Conservation (phyloP, 306 rosid species). For the Neltuma alba region DNA sequence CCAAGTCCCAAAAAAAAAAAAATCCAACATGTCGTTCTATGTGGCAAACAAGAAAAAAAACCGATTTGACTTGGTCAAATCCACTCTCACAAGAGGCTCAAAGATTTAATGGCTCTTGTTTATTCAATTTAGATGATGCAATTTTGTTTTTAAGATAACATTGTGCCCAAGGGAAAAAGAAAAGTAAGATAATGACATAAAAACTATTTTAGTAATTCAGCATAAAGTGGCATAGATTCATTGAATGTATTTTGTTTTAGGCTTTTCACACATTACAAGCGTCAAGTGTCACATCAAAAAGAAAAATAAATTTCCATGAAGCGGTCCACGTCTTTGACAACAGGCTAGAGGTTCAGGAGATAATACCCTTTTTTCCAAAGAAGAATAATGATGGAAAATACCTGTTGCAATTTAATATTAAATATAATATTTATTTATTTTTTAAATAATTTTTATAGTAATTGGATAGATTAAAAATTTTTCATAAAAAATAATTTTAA, state of each 20-base stretch:
- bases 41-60: background rate
- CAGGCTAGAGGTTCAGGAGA: background rate
- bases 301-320: background rate
- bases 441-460: no score
- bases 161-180: no score
- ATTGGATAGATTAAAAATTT: no score
- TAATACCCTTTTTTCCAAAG: background rate
- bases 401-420: no score
- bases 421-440: no score
- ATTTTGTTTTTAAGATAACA: no score
- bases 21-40: background rate
- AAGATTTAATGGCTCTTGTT: background rate
- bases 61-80: background rate
- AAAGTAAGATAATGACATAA: conserved; percentile 6
- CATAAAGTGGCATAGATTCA: background rate
- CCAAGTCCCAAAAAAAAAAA: background rate
- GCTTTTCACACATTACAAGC: background rate
- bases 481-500: no score
- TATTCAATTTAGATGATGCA: no score
- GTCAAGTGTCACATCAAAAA: background rate
- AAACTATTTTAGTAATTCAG: background rate
- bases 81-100: background rate
- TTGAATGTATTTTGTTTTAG: background rate
- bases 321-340: background rate
- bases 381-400: no score